These are phyloP conservation scores for Pelargonium fulgidum DNA, from an alignment of 441 rosid species.

Conservation along the genomic window DNA sequence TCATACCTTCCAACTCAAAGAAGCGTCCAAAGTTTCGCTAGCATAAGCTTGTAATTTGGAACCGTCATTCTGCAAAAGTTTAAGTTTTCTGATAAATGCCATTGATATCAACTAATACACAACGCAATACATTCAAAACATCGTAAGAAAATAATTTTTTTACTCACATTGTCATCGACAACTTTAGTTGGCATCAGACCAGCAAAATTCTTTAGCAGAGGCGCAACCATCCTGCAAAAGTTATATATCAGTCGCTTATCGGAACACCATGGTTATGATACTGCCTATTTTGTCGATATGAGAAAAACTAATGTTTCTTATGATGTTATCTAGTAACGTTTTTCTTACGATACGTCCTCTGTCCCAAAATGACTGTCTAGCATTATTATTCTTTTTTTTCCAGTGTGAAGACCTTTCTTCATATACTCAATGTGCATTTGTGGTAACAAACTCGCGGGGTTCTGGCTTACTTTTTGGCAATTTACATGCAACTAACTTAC, in stretches of 20 bases:
- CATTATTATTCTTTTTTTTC: too few relatives aligned
- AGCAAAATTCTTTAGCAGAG: conserved; percentile 60
- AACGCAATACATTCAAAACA: neutral
- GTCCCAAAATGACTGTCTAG: too few relatives aligned
- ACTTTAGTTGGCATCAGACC: conserved; percentile 38
- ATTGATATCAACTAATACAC: neutral
- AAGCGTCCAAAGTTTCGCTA: neutral
- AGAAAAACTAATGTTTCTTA: neutral
- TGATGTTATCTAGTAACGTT: too few relatives aligned
- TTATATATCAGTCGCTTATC: too few relatives aligned
- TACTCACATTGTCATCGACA: conserved; percentile 54
- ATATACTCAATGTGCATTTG: too few relatives aligned
- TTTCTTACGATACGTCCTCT: neutral
- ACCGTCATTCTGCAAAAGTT: neutral
- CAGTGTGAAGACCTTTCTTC: too few relatives aligned
- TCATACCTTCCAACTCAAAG: conserved; percentile 3
- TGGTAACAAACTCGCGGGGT: too few relatives aligned
- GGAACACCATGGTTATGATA: neutral
- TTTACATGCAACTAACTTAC: too few relatives aligned
- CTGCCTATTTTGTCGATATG: neutral
- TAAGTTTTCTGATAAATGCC: neutral
- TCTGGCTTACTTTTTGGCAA: too few relatives aligned
- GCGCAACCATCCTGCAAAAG: conserved; percentile 47
- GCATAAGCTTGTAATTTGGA: conserved; percentile 1
- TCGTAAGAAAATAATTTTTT: neutral